phyloP scores from a whole-genome alignment of 2,329 filamentous ascomycete genomes.

The Dendryphion nanum region DNA sequence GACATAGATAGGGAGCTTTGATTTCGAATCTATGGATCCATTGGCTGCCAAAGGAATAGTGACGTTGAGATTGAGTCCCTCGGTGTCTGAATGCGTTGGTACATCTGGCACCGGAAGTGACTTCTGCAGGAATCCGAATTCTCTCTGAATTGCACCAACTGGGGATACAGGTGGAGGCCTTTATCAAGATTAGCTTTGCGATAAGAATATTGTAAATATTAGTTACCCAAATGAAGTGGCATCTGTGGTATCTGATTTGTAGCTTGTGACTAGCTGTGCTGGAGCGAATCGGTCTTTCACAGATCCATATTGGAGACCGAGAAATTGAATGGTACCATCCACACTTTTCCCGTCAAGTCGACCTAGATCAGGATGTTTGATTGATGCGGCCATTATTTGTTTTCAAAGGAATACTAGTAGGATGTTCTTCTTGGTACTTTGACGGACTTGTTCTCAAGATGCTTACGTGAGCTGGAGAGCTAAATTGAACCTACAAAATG shows the following conservation, averaged over 20 bases:
- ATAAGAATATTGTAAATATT: background rate
- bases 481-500: too few relatives aligned
- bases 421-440: too few relatives aligned
- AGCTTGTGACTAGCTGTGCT: constrained; percentile 28
- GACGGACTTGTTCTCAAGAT: too few relatives aligned
- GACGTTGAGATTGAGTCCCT: constrained; percentile 55
- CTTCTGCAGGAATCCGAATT: constrained; percentile 52
- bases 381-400: constrained; percentile 14
- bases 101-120: constrained; percentile 40
- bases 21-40: constrained; percentile 16
- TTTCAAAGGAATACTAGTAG: too few relatives aligned
- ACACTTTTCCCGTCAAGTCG: constrained; percentile 22
- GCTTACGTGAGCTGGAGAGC: too few relatives aligned
- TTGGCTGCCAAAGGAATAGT: constrained; percentile 39
- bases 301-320: constrained; percentile 41
- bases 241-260: constrained; percentile 22
- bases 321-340: constrained; percentile 32
- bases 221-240: constrained; percentile 37
- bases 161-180: constrained; percentile 39
- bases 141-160: constrained; percentile 43
- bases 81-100: constrained; percentile 44
- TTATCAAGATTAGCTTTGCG: background rate
- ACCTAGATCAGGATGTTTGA: constrained; percentile 21
- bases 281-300: constrained; percentile 38
- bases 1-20: constrained; percentile 50